Conservation (phyloP, 306 rosid species). For the Lagenaria siceraria region DNA sequence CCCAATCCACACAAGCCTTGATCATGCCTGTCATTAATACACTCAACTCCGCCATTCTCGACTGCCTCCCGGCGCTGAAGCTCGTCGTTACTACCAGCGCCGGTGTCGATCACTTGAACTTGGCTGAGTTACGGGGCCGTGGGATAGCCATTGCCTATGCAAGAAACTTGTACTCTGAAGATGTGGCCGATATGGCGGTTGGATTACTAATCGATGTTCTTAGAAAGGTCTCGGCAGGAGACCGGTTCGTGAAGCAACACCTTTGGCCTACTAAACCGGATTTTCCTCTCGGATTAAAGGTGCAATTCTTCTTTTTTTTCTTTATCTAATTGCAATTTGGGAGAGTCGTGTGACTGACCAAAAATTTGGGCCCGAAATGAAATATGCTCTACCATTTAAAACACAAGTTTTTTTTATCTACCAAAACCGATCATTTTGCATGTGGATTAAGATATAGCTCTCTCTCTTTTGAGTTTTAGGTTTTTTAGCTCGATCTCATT, state of each 20-base stretch:
- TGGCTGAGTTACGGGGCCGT: conserved; percentile 8
- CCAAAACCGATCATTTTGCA: no score
- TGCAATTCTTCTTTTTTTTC: neutral
- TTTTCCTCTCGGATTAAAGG: conserved; percentile 32
- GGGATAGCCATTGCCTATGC: conserved; percentile 21
- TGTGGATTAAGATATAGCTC: no score
- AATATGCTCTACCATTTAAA: no score
- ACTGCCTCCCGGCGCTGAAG: conserved; percentile 14
- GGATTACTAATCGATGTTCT: conserved; percentile 37
- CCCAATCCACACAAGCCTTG: conserved; percentile 11
- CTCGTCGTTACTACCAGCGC: conserved; percentile 12
- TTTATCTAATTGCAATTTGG: neutral
- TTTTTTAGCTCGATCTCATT: no score
- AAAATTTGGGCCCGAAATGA: no score
- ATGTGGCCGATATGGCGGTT: conserved; percentile 41
- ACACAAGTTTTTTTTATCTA: no score
- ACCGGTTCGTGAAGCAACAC: conserved; percentile 19
- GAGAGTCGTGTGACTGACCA: no score
- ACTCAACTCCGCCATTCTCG: conserved; percentile 12
- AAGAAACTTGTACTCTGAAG: conserved; percentile 21
- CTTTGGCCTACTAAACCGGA: conserved; percentile 2
- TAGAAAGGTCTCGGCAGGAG: conserved; percentile 18
- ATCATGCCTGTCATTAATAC: neutral
- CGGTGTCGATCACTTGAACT: conserved; percentile 22
- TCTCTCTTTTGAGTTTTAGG: no score